phyloP scores from a whole-genome alignment of 345 rosid species.

The Gossypium thurberi region DNA sequence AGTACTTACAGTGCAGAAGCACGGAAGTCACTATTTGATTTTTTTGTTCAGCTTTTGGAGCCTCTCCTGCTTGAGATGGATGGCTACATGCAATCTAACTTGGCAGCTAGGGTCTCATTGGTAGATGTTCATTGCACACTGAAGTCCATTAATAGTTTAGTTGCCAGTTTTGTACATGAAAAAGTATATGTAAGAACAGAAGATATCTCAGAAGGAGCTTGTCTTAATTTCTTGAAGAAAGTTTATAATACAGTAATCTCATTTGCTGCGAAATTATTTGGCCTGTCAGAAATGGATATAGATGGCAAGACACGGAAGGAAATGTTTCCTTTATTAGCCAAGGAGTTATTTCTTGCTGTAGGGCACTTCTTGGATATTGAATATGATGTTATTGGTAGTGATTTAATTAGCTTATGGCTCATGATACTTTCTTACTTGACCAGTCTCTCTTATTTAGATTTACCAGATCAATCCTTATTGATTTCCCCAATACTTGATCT shows the following conservation, averaged over 20 bases:
- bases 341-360: slow-evolving; percentile 51
- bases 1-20: slow-evolving; percentile 50
- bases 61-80: slow-evolving; percentile 60
- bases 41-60: slow-evolving; percentile 78
- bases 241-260: slow-evolving; percentile 42
- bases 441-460: slow-evolving; percentile 29
- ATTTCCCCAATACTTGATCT: slow-evolving; percentile 35
- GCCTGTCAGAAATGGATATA: slow-evolving; percentile 23
- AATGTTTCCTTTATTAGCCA: slow-evolving; percentile 40
- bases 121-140: slow-evolving; percentile 41
- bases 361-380: slow-evolving; percentile 70
- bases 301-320: slow-evolving; percentile 26
- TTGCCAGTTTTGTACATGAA: slow-evolving; percentile 43
- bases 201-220: slow-evolving; percentile 74
- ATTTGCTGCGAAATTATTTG: slow-evolving; percentile 36
- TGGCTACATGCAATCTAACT: slow-evolving; percentile 31
- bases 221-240: slow-evolving; percentile 59
- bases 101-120: slow-evolving; percentile 31
- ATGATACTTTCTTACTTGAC: slow-evolving; percentile 53
- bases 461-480: slow-evolving; percentile 31
- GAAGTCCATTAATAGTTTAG: slow-evolving; percentile 49
- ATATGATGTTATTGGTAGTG: slow-evolving; percentile 63
- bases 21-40: slow-evolving; percentile 60
- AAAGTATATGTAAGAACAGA: slow-evolving; percentile 63
- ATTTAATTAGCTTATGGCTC: slow-evolving; percentile 58